Percentiles rank a stretch among this genome's conserved stretches.
Evolutionary conservation across 1,284 basidiomycete species (phyloP).

Genomic region (Takashimella koratensis): DNA sequence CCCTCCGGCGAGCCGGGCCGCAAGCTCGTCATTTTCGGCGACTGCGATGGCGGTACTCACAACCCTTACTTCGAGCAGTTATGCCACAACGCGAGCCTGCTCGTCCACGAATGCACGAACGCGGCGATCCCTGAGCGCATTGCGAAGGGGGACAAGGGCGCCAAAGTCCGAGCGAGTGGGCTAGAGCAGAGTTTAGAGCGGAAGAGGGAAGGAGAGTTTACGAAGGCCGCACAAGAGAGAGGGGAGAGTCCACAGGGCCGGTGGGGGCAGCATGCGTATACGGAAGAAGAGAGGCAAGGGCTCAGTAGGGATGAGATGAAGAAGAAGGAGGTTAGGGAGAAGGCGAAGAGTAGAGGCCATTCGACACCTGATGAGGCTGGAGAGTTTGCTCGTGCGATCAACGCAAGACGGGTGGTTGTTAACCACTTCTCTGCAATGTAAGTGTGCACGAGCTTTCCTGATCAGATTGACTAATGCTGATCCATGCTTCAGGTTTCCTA

Average conservation of each 20-base stretch:
- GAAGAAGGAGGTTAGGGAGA: conserved; percentile 55
- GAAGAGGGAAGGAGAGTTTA: conserved; percentile 28
- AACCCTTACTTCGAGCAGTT: conserved; percentile 35
- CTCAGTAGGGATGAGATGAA: conserved; percentile 24
- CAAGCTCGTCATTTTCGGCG: conserved; percentile 50
- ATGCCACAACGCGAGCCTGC: conserved; percentile 37
- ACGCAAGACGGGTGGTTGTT: conserved; percentile 65
- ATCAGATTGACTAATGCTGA: not conserved
- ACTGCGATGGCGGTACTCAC: conserved; percentile 43
- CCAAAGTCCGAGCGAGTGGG: conserved; percentile 30
- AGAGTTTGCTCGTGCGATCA: conserved; percentile 63
- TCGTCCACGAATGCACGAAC: conserved; percentile 78
- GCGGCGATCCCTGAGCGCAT: conserved; percentile 61
- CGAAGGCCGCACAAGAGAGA: conserved; percentile 17
- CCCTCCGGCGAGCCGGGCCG: conserved; percentile 46
- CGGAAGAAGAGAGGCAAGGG: conserved; percentile 45
- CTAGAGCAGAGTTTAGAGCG: conserved; percentile 43
- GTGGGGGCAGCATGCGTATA: conserved; percentile 38
- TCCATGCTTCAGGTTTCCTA: conserved; percentile 22
- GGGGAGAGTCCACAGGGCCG: conserved; percentile 14
- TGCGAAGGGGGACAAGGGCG: conserved; percentile 39
- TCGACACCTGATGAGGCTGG: conserved; percentile 81
- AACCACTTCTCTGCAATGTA: conserved; percentile 80
- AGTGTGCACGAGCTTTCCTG: conserved; percentile 15
- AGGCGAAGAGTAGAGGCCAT: conserved; percentile 67